Base-by-base conservation (phyloP, 371 early-diverging fungal genomes). In the Zychaea mexicana region DNA sequence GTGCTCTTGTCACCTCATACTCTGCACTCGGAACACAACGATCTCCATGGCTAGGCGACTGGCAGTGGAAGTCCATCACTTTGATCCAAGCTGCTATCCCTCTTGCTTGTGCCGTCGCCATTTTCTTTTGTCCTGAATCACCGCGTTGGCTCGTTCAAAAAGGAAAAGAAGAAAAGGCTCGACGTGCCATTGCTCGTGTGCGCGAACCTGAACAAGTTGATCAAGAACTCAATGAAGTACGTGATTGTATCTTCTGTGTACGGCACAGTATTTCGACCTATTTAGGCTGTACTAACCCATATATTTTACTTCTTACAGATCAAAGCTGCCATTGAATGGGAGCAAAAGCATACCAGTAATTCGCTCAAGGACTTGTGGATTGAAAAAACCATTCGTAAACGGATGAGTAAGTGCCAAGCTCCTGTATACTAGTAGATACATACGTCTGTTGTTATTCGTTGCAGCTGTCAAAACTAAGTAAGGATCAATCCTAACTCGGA, bases 41-140 rank as follows among this genome's bases (percentile, higher is more conserved):
- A 17, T 59, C 57, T 19, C 7, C 13, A 15, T 45, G 33, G 10
- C 60, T 72, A 15, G 68, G 68, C 30, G 19, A 49, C 24, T 72
- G 72, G 72, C 72, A 72, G 32, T 72, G 72, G 72, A 61, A 67
- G 32, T 62, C 58, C 15, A 49, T 68, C 13, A 64, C 67, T 28
- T 19, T 68, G 27, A 19, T 72, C 52, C 72, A 72, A 38, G 68
- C 68, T 3, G 42, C 53, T 21, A 62, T 68, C 47, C 72, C 72
- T 33, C 17, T 62, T 13, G 3, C 65, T 26, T 65, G 65, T 28
- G 65, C 67, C 32, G 28, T 36, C 36, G 7, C 45, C 17, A 72
- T 72, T 47, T 72, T 59, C 27, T 21, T 60, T 10, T 68, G 68
- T 24, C 72, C 72, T 15, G 72, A 72, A 47, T 68, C 68, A 5